Percentiles rank a stretch among this genome's conserved stretches.
These are phyloP conservation scores for Wickerhamiella kurtzmanii DNA, from an alignment of 805 yeast species.

Conservation along the genomic window DNA sequence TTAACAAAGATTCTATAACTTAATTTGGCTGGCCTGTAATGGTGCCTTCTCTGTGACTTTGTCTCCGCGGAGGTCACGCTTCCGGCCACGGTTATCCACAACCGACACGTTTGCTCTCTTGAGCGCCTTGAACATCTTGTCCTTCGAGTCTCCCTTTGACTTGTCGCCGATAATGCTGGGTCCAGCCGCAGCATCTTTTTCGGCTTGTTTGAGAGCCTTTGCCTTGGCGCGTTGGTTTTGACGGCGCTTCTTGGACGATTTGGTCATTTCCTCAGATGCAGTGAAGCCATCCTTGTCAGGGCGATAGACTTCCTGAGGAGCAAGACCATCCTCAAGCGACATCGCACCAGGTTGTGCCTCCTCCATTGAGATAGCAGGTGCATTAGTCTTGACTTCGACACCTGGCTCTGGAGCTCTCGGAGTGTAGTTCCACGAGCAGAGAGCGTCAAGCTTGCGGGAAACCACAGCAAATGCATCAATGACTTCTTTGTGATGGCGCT, in stretches of 20 bases:
- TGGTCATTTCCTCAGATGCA: slow-evolving; percentile 14
- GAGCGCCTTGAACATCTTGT: slow-evolving; percentile 51
- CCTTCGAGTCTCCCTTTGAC: slow-evolving; percentile 33
- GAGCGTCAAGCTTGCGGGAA: slow-evolving; percentile 64
- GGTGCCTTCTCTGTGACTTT: slow-evolving; percentile 33
- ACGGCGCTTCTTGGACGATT: slow-evolving; percentile 42
- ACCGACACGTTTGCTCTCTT: slow-evolving; percentile 67
- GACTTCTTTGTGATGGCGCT: slow-evolving; percentile 68
- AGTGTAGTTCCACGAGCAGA: slow-evolving; percentile 86
- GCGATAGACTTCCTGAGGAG: slow-evolving; percentile 87
- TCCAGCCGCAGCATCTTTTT: slow-evolving; percentile 25
- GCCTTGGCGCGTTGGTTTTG: slow-evolving; percentile 63
- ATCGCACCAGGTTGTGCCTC: slow-evolving; percentile 88
- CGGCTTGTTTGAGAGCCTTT: slow-evolving; percentile 19
- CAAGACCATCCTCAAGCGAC: slow-evolving; percentile 59
- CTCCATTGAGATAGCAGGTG: slow-evolving; percentile 79
- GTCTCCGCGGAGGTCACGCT: slow-evolving; percentile 60
- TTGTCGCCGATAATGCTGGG: not conserved
- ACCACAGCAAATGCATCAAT: slow-evolving; percentile 47
- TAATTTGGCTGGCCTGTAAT: slow-evolving; percentile 19
- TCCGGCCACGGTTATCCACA: slow-evolving; percentile 62
- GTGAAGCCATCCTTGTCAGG: slow-evolving; percentile 19
- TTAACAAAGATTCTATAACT: slow-evolving; percentile 21
- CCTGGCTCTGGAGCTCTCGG: slow-evolving; percentile 80
- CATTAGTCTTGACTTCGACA: slow-evolving; percentile 68